Conservation (phyloP, 192 early-diverging fungal genomes). For the Coemansia sp. region DNA sequence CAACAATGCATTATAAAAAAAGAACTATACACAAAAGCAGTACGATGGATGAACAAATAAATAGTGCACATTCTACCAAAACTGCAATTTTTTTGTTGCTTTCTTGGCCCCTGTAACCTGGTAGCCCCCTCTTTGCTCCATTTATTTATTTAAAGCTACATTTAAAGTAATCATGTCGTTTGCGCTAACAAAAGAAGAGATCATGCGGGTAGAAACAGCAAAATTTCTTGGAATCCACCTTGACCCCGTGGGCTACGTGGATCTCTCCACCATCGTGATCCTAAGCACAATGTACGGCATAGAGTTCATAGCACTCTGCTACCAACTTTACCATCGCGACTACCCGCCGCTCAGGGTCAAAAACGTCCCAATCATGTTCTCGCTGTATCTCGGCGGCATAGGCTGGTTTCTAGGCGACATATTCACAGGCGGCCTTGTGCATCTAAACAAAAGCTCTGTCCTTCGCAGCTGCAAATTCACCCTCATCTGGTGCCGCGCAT, state of each 20-base stretch:
- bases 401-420: constrained; percentile 42
- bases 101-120: no score
- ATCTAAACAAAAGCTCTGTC: constrained; percentile 20
- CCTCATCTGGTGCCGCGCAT: constrained; percentile 33
- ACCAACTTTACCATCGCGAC: constrained; percentile 34
- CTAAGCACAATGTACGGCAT: constrained; percentile 33
- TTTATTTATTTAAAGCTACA: background rate
- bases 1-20: background rate
- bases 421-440: constrained; percentile 37
- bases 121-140: background rate
- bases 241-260: constrained; percentile 38
- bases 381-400: constrained; percentile 31
- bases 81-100: no score
- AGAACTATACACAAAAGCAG: no score
- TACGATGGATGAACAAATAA: no score
- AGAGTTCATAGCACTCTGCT: constrained; percentile 41
- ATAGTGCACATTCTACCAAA: no score
- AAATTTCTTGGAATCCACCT: constrained; percentile 32
- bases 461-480: constrained; percentile 35
- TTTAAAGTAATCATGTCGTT: constrained; percentile 28
- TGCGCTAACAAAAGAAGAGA: constrained; percentile 27
- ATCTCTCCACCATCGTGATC: constrained; percentile 40
- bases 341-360: constrained; percentile 44
- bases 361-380: constrained; percentile 45
- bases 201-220: constrained; percentile 29